Percentiles rank a stretch among this genome's conserved stretches.
These are phyloP conservation scores for Chaetomium olivaceum DNA, from an alignment of 2,329 filamentous ascomycete genomes.

Conservation along the genomic window DNA sequence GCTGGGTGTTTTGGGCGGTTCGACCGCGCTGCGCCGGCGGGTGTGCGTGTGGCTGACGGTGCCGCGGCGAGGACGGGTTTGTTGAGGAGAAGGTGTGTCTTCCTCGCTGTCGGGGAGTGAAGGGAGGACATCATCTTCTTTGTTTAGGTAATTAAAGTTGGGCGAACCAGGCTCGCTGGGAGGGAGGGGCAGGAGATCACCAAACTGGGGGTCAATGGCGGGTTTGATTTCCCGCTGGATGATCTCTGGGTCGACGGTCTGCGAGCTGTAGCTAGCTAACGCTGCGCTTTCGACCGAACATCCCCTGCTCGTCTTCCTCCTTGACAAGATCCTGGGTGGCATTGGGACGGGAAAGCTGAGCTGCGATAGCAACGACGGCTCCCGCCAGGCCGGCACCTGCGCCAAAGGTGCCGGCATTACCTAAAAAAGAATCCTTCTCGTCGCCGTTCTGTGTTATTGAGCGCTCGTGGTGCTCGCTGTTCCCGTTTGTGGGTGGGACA, in stretches of 20 bases:
- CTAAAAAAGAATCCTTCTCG: constrained; percentile 65
- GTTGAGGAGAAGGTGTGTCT: constrained; percentile 47
- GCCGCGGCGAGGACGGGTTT: constrained; percentile 42
- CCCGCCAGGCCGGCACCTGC: constrained; percentile 65
- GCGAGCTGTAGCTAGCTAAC: constrained; percentile 37
- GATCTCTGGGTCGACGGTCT: constrained; percentile 59
- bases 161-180: constrained; percentile 59
- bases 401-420: constrained; percentile 69
- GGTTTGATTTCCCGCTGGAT: constrained; percentile 59
- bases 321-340: constrained; percentile 44
- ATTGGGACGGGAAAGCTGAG: constrained; percentile 31
- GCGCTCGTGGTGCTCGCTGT: constrained; percentile 32
- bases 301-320: constrained; percentile 18
- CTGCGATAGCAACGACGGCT: constrained; percentile 46
- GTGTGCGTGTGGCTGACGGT: constrained; percentile 37
- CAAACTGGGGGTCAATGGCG: constrained; percentile 66
- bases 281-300: constrained; percentile 25
- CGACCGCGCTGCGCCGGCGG: constrained; percentile 52
- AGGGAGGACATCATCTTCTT: constrained; percentile 45
- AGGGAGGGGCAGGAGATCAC: constrained; percentile 64
- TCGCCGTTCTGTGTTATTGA: constrained; percentile 33
- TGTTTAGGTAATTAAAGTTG: constrained; percentile 34
- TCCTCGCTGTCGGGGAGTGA: constrained; percentile 62
- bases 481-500: constrained; percentile 46
- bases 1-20: constrained; percentile 55